These are phyloP conservation scores for Paramecium octaurelia DNA, from an alignment of 73 alveolate species.

Conservation along the genomic window DNA sequence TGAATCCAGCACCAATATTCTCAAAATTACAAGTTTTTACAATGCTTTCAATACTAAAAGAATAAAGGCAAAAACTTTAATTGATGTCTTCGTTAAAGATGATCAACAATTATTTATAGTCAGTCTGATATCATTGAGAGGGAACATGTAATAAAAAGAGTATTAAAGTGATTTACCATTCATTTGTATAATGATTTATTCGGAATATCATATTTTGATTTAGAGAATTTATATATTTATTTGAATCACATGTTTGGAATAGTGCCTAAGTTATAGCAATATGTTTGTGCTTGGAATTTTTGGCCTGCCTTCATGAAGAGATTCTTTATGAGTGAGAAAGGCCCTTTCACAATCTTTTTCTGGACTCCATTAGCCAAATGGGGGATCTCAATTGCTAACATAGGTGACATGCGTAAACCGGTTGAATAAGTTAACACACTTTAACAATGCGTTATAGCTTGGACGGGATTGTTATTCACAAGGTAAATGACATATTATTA, in stretches of 20 bases:
- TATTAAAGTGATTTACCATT: neutral
- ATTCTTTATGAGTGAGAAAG: neutral
- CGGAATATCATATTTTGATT: neutral
- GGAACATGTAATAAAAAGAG: neutral
- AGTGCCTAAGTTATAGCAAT: neutral
- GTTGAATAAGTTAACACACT: conserved; percentile 39
- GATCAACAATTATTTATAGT: too few relatives aligned
- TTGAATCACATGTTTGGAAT: conserved; percentile 18
- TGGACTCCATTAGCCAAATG: conserved; percentile 32
- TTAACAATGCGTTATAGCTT: conserved; percentile 27
- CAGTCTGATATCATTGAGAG: neutral
- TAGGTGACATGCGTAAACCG: conserved; percentile 31
- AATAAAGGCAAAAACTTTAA: too few relatives aligned
- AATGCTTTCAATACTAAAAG: too few relatives aligned
- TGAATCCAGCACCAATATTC: neutral
- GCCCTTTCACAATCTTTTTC: conserved; percentile 48
- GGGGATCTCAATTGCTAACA: conserved; percentile 31
- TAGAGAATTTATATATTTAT: neutral
- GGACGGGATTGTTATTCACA: neutral
- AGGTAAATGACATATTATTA: neutral
- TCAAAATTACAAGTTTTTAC: too few relatives aligned
- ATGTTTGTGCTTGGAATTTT: conserved; percentile 26
- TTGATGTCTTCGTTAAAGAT: too few relatives aligned
- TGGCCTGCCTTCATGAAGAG: conserved; percentile 13
- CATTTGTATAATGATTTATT: neutral